A percentile compares a stretch with the other conserved stretches of the same genome.
Conservation (phyloP, 352 stramenopile species). For the Plasmopara muralis region DNA sequence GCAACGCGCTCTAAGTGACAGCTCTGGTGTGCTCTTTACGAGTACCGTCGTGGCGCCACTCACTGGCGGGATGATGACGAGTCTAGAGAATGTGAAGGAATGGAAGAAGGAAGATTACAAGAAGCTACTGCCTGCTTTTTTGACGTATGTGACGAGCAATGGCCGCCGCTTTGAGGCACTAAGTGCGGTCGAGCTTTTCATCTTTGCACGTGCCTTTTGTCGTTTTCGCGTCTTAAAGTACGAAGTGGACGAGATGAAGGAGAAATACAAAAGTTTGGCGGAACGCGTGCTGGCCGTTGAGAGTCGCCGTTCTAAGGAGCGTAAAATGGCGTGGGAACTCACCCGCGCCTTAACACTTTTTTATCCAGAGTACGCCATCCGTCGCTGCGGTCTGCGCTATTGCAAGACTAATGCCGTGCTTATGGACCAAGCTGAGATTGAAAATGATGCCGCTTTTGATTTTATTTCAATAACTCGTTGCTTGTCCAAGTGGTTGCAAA, state of each 20-base stretch:
- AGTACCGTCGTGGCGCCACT: constrained; percentile 22
- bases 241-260: constrained; percentile 22
- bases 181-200: constrained; percentile 32
- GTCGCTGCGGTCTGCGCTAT: constrained; percentile 17
- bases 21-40: constrained; percentile 26
- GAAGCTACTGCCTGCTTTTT: constrained; percentile 29
- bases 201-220: constrained; percentile 39
- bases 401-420: constrained; percentile 29
- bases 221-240: constrained; percentile 27
- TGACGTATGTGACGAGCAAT: constrained; percentile 25
- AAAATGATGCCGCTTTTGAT: constrained; percentile 25
- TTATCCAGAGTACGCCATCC: constrained; percentile 24
- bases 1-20: constrained; percentile 7
- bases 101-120: constrained; percentile 29
- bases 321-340: constrained; percentile 34
- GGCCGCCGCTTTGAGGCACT: constrained; percentile 27
- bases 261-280: constrained; percentile 20
- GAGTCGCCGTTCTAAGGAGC: constrained; percentile 25
- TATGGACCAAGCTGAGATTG: constrained; percentile 28
- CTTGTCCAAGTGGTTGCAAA: constrained; percentile 35
- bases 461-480: constrained; percentile 32
- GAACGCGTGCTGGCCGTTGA: constrained; percentile 17
- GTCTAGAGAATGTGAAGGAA: constrained; percentile 5
- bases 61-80: constrained; percentile 3
- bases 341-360: constrained; percentile 31